A percentile compares a stretch with the other conserved stretches of the same genome.
These are phyloP conservation scores for Amphicarpaea edgeworthii DNA, from an alignment of 306 rosid species.

Conservation along the genomic window DNA sequence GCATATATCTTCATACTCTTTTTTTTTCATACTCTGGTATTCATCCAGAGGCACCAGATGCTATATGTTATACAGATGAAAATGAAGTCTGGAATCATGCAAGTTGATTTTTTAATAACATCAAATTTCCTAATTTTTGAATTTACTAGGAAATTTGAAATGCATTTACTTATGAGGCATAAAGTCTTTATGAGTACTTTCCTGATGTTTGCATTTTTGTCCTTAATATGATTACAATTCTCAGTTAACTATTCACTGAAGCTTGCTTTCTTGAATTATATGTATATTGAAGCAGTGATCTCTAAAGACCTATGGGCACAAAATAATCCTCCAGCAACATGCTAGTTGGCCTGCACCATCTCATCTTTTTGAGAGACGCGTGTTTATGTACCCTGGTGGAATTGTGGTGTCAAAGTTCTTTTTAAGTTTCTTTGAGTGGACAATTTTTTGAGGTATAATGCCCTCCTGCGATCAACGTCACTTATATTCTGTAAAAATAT, in stretches of 20 bases:
- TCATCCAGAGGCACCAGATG: constrained; percentile 21
- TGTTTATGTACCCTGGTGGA: constrained; percentile 22
- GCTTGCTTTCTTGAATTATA: constrained; percentile 2
- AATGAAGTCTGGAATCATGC: constrained; percentile 3
- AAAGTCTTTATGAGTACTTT: neutral
- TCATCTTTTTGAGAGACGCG: constrained; percentile 2
- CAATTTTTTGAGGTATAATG: constrained; percentile 16
- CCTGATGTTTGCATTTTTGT: constrained; percentile 19
- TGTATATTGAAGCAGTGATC: constrained; percentile 32
- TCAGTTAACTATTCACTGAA: constrained; percentile 31
- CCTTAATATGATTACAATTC: constrained; percentile 29
- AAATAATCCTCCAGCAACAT: constrained; percentile 4
- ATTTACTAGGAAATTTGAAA: neutral
- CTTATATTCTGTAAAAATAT: constrained; percentile 35
- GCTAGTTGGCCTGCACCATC: constrained; percentile 15
- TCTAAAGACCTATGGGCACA: constrained; percentile 27
- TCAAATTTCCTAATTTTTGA: neutral
- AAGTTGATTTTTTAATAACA: constrained; percentile 22
- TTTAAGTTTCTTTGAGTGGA: constrained; percentile 12
- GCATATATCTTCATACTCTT: neutral
- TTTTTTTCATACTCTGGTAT: neutral
- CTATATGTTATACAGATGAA: constrained; percentile 14
- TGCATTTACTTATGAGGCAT: neutral
- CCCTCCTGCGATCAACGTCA: neutral
- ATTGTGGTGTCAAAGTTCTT: constrained; percentile 24